A percentile compares a stretch with the other conserved stretches of the same genome.
Conservation (phyloP, 2,329 filamentous ascomycete genomes). For the Aureobasidium sp. region DNA sequence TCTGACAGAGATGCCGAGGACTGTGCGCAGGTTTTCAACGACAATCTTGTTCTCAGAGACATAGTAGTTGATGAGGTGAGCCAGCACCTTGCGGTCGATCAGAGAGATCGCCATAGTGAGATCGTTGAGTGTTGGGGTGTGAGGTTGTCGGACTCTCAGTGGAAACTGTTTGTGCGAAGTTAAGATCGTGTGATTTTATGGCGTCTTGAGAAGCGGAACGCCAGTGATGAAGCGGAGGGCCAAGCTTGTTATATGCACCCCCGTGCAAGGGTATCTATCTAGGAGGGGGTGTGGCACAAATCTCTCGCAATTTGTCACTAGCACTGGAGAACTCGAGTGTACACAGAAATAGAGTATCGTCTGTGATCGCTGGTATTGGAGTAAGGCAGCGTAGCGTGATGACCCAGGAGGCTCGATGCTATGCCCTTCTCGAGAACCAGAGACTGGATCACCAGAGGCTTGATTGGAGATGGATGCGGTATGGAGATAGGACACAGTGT, state of each 20-base stretch:
- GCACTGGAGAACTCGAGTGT: background rate
- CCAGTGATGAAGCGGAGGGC: background rate
- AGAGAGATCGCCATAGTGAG: conserved; percentile 81
- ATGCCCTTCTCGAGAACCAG: background rate
- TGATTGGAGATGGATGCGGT: background rate
- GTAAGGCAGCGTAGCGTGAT: background rate
- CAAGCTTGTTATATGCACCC: background rate
- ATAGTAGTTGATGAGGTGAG: conserved; percentile 67
- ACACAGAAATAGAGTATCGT: background rate
- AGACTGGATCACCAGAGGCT: background rate
- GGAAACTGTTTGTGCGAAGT: background rate
- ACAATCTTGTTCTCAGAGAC: conserved; percentile 68
- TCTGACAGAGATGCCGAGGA: conserved; percentile 83
- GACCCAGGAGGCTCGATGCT: background rate
- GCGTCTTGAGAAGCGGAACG: background rate
- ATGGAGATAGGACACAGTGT: background rate
- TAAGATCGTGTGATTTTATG: background rate
- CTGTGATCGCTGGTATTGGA: background rate
- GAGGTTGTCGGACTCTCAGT: background rate
- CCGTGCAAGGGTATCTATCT: background rate
- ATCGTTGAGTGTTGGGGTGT: background rate
- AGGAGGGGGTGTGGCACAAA: background rate
- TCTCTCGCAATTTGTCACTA: background rate
- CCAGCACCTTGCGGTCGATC: conserved; percentile 95
- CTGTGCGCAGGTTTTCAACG: conserved; percentile 81